Base-by-base conservation (phyloP, 2,329 filamentous ascomycete genomes). In the Fusarium sp. region DNA sequence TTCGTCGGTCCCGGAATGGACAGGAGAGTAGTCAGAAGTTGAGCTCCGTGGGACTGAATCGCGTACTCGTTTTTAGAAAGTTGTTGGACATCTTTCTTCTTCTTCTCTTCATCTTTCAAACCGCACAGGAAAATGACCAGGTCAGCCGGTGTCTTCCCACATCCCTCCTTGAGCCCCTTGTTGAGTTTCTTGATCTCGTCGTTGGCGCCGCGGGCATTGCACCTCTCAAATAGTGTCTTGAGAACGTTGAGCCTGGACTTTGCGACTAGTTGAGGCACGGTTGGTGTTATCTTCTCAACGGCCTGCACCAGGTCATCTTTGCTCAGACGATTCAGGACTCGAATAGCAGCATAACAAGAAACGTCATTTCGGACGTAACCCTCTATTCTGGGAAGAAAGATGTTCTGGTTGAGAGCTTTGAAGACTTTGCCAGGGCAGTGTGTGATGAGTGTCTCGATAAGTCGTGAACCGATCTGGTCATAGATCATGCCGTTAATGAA, bases 401-500 rank as follows among this genome's bases (percentile, higher is more conserved):
- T 89, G 73, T 92, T 91, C 64, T 88, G 90, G 82, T 97, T 95
- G 10, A 99, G 86, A 18, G 90, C 89, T 81, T 97, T 98, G 88
- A 98, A 99, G 38, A 94, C 83, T 82, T 96, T 97, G 46, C 93
- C 94, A 0, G 96, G 94, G 20, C 92, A 90, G 78, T 92, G 88
- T 31, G 91, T 88, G 71, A 98, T 89, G 70, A 99, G 91, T 1
- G 92, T 94, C 83, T 99, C 96, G 27, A 98, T 86, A 4, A 99
- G 86, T 47, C 95, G 92, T 7, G 95, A 98, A 20, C 96, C 96
- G 56, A 98, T 91, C 4, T 92, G 87, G 78, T 98, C 94, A 81
- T 98, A 98, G 31, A 98, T 86, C 79, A 98, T 89, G 62, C 93
- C 91, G 76, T 93, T 94, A 79, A 98, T 88, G 79, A 98, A 97